Evolutionary conservation across 257 asterid species (phyloP).

Genomic region (Fraxinus americana): DNA sequence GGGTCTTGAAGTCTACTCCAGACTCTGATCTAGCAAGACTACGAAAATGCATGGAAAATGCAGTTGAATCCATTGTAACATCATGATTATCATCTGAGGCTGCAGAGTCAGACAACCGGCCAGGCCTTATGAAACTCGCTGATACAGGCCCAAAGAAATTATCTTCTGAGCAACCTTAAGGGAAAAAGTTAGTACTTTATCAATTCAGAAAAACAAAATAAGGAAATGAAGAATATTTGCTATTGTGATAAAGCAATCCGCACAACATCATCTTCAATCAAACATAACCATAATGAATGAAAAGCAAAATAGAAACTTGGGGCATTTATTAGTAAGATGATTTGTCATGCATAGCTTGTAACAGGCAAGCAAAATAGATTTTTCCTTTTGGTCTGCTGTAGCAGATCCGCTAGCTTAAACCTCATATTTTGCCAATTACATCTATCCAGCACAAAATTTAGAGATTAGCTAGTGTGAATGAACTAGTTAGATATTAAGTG

Average conservation of each 20-base stretch:
- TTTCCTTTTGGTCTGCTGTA: background rate
- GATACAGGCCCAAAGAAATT: slow-evolving; percentile 94
- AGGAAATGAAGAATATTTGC: background rate
- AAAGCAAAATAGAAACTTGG: background rate
- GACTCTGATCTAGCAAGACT: slow-evolving; percentile 90
- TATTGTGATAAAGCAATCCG: background rate
- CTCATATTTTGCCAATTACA: background rate
- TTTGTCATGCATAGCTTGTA: background rate
- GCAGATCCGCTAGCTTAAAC: background rate
- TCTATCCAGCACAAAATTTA: background rate
- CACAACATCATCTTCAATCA: background rate
- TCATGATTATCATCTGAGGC: slow-evolving; percentile 83
- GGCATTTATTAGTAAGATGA: background rate
- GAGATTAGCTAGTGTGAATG: background rate
- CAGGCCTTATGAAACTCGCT: slow-evolving; percentile 82
- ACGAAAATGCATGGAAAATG: slow-evolving; percentile 92
- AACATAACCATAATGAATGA: slow-evolving; percentile 13
- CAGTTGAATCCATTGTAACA: slow-evolving; percentile 94
- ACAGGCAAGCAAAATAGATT: background rate
- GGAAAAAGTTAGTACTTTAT: slow-evolving; percentile 2
- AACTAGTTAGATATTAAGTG: background rate
- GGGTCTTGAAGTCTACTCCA: slow-evolving; percentile 76
- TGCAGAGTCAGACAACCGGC: slow-evolving; percentile 75
- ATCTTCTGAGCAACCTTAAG: slow-evolving; percentile 61
- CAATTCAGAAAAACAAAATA: slow-evolving; percentile 16